Evolutionary conservation across 805 yeast species (phyloP).

Genomic region (Teunomyces funiuensis): DNA sequence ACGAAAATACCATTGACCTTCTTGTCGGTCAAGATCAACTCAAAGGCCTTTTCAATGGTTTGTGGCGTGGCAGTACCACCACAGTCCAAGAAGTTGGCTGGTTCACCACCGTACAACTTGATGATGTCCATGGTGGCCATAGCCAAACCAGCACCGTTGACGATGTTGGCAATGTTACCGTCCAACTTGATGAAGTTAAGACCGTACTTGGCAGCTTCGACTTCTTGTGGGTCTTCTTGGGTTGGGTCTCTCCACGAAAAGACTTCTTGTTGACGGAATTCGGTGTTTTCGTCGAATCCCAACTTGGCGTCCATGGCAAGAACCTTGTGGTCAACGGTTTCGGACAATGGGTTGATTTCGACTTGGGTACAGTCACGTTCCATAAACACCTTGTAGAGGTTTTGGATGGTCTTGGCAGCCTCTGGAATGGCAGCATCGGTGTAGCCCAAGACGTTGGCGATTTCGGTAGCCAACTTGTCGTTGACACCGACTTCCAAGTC

Average conservation of each 20-base stretch:
- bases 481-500: constrained; percentile 73
- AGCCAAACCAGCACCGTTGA: constrained; percentile 99
- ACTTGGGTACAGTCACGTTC: constrained; percentile 97
- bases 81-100: constrained; percentile 98
- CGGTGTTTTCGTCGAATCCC: constrained; percentile 95
- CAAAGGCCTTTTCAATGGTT: constrained; percentile 96
- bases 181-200: constrained; percentile 96
- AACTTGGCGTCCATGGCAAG: constrained; percentile 99
- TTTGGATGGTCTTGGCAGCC: constrained; percentile 84
- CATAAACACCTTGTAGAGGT: constrained; percentile 82
- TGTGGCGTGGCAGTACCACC: constrained; percentile 99
- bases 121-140: constrained; percentile 99
- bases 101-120: constrained; percentile 96
- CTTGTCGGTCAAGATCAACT: constrained; percentile 84
- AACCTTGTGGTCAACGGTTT: constrained; percentile 85
- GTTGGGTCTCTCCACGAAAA: constrained; percentile 95
- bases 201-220: constrained; percentile 84
- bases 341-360: constrained; percentile 97
- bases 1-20: constrained; percentile 94
- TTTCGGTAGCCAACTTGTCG: constrained; percentile 67
- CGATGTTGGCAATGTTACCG: constrained; percentile 98
- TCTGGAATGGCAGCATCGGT: constrained; percentile 72
- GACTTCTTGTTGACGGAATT: constrained; percentile 91
- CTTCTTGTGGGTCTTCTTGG: constrained; percentile 98
- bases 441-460: constrained; percentile 83